Base-by-base conservation (phyloP, 116 monocot species). In the Cymodocea nodosa region DNA sequence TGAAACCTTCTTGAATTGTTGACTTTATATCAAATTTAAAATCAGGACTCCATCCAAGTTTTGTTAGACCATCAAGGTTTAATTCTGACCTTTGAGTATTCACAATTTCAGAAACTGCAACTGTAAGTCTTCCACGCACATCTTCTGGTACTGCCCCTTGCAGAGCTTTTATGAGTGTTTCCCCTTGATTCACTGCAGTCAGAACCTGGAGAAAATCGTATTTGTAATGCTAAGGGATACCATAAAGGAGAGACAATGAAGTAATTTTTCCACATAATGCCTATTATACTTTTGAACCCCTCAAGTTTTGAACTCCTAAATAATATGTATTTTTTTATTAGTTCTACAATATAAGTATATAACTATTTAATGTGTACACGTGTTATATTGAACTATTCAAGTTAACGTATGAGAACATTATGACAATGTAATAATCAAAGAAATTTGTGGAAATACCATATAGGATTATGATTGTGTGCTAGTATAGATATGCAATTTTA, bases 141-240 rank as follows among this genome's bases (percentile, higher is more conserved):
- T 97, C 83, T 52, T 91, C 97, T 37, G 97, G 97, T 15, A 97
- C 91, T 61, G 88, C 85, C 69, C 70, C 85, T 73, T 97, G 62
- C 30, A 97, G 70, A 76, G 97, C 91, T 75, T 81, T 97, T 82
- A 91, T 73, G 20, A 97, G 78, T 9, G 87, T 85, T 67, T 97
- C 85, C 67, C 97, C 97, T 58, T 78, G 77, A 69, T 76, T 83
- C 71, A 88, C 79, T 11, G 91, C 85, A 57, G 69, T 63, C 35
- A 97, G 67, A 72, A 97, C 88, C 97, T 97, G 77, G 53, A 73
- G 35, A 62, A 22, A 54, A 35, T 48, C 3, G 62, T 39, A 15
- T 4, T 17, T 18, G 4, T 36, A 22, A 40, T 39, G 4, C 23
- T 23, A 17, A 54, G 25, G 36, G 23, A 57, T 40, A 24, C 16